A percentile compares a stretch with the other conserved stretches of the same genome.
Conservation (phyloP, 192 early-diverging fungal genomes). For the Dissophora globulifera region DNA sequence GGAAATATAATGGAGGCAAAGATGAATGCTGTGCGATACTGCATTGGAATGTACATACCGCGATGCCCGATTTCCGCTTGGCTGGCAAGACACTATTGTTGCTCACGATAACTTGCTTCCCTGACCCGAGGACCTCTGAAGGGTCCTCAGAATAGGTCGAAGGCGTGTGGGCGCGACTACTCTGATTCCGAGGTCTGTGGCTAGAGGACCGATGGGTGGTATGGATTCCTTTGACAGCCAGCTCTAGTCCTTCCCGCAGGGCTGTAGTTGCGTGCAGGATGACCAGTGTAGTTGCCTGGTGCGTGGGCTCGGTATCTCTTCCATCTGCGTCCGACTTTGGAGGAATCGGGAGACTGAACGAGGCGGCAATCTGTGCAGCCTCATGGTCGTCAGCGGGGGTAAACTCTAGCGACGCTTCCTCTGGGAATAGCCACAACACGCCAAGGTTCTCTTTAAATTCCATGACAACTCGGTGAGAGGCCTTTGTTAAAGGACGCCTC, state of each 20-base stretch:
- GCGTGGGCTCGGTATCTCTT: background rate
- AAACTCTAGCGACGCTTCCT: constrained; percentile 55
- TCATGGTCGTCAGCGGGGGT: constrained; percentile 22
- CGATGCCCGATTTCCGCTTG: constrained; percentile 19
- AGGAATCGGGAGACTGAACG: constrained; percentile 17
- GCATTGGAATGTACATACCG: constrained; percentile 9
- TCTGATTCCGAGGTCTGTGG: background rate
- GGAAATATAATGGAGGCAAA: background rate
- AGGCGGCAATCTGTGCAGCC: constrained; percentile 25
- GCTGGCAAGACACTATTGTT: background rate
- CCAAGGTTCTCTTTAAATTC: constrained; percentile 65
- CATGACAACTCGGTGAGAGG: constrained; percentile 50
- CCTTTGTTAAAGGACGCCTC: background rate
- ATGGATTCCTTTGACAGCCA: constrained; percentile 20
- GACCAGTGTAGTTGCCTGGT: constrained; percentile 9
- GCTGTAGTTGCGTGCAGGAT: constrained; percentile 24
- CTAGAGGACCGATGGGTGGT: background rate
- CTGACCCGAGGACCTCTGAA: constrained; percentile 35
- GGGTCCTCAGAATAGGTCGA: constrained; percentile 32
- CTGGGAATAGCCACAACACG: constrained; percentile 56
- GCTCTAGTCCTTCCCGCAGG: constrained; percentile 31
- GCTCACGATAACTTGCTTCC: background rate
- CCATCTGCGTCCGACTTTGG: background rate
- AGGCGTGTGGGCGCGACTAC: background rate
- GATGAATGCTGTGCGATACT: background rate